phyloP scores from a whole-genome alignment of 768 basidiomycete genomes.

The Lepiota brunneoincarnata region DNA sequence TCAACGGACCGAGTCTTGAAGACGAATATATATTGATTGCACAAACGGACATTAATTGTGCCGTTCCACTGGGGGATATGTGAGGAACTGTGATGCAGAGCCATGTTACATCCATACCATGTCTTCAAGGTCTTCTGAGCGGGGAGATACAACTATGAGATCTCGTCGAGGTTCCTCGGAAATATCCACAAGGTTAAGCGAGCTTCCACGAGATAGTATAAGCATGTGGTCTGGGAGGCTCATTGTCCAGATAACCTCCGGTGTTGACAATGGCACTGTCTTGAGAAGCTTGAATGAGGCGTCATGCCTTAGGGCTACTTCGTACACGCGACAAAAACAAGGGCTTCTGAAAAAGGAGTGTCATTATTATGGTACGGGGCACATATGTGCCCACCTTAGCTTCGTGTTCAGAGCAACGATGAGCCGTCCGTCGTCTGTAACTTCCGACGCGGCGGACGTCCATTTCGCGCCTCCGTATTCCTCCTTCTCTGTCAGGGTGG shows the following conservation, averaged over 20 bases:
- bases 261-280: not conserved
- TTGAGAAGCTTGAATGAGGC: conserved; percentile 3
- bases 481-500: conserved; percentile 4
- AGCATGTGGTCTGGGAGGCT: conserved; percentile 8
- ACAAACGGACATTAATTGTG: conserved; percentile 41
- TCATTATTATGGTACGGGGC: not conserved
- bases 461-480: not conserved
- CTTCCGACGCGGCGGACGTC: not conserved
- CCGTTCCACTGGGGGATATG: conserved; percentile 31
- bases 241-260: conserved; percentile 1
- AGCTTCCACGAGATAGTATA: conserved; percentile 11
- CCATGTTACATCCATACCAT: conserved; percentile 23
- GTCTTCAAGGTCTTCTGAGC: conserved; percentile 29
- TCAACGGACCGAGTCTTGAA: conserved; percentile 53
- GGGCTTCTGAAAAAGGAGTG: not conserved
- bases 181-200: conserved; percentile 8
- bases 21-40: conserved; percentile 48
- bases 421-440: conserved; percentile 5
- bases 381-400: not conserved
- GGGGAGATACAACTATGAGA: conserved; percentile 13
- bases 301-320: conserved; percentile 4
- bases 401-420: conserved; percentile 7
- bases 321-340: conserved; percentile 1
- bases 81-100: not conserved
- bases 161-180: conserved; percentile 2